These are phyloP conservation scores for Didymella pinodella DNA, from an alignment of 2,329 filamentous ascomycete species.

Conservation along the genomic window DNA sequence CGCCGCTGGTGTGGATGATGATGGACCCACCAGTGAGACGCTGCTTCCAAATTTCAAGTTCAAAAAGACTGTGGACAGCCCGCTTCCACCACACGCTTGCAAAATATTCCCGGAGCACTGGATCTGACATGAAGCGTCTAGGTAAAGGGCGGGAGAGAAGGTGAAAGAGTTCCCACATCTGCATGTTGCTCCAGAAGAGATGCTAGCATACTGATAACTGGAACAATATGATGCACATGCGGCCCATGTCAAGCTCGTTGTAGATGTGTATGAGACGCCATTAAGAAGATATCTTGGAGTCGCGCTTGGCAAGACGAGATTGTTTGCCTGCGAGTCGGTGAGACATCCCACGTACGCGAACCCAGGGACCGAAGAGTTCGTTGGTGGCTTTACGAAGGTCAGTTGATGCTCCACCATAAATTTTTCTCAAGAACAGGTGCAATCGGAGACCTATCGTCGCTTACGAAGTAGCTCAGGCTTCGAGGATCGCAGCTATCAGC, in stretches of 20 bases:
- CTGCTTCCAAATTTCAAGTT: background rate
- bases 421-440: background rate
- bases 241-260: background rate
- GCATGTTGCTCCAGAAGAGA: background rate
- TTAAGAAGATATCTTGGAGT: background rate
- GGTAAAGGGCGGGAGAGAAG: background rate
- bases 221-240: background rate
- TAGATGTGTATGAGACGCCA: background rate
- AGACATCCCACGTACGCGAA: slow-evolving; percentile 3
- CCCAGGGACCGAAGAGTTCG: slow-evolving; percentile 1
- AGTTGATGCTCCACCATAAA: background rate
- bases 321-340: background rate
- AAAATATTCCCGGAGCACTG: background rate
- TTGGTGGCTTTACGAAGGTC: background rate
- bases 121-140: background rate
- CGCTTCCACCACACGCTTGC: slow-evolving; percentile 2
- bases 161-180: slow-evolving; percentile 6
- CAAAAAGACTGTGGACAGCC: background rate
- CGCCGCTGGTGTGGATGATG: background rate
- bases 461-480: background rate
- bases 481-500: background rate
- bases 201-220: background rate
- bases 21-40: background rate
- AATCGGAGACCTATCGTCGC: too few relatives aligned
- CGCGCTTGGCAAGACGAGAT: background rate